phyloP scores from a whole-genome alignment of 352 stramenopile species.

The Phytophthora pseudosyringae region DNA sequence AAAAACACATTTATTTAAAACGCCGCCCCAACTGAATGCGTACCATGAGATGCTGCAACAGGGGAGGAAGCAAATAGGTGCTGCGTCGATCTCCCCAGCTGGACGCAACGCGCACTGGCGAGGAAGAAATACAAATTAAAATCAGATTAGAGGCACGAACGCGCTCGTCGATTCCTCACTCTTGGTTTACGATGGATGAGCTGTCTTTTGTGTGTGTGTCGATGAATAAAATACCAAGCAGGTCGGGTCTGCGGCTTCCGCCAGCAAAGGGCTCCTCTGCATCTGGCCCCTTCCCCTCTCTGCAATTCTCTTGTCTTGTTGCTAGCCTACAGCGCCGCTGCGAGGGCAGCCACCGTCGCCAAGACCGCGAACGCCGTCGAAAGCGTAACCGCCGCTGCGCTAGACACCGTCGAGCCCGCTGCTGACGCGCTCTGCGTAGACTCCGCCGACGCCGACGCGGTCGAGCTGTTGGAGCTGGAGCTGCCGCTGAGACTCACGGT shows the following conservation, averaged over 20 bases:
- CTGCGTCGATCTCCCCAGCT: no score
- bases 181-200: slow-evolving; percentile 14
- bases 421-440: slow-evolving; percentile 20
- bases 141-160: slow-evolving; percentile 2
- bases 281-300: background rate
- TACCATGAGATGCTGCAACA: no score
- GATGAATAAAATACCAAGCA: slow-evolving; percentile 41
- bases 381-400: slow-evolving; percentile 11
- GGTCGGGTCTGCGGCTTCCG: background rate
- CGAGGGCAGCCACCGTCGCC: slow-evolving; percentile 11
- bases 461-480: slow-evolving; percentile 7
- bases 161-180: slow-evolving; percentile 1
- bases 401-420: slow-evolving; percentile 17
- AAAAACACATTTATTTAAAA: no score
- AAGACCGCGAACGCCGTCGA: slow-evolving; percentile 11
- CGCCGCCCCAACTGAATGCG: no score
- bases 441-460: slow-evolving; percentile 10
- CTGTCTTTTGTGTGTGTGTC: slow-evolving; percentile 23
- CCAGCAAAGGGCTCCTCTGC: background rate
- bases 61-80: no score
- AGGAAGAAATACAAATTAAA: slow-evolving; percentile 7
- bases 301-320: slow-evolving; percentile 16
- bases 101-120: no score
- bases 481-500: slow-evolving; percentile 24
- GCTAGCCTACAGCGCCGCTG: slow-evolving; percentile 29